Conservation (phyloP, 352 stramenopile genomes). For the Pythium myriotylum region DNA sequence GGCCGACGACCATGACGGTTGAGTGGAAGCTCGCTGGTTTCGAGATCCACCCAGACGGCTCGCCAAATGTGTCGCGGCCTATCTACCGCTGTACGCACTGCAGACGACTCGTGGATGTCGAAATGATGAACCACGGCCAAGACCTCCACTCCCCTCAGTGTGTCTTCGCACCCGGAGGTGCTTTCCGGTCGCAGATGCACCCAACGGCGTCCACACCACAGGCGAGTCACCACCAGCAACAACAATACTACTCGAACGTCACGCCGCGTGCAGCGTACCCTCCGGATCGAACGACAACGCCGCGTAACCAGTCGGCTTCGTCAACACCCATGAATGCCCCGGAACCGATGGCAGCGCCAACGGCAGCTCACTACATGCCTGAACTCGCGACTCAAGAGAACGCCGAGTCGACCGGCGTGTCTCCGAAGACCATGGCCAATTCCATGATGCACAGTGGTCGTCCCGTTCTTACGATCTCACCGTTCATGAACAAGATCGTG, state of each 20-base stretch:
- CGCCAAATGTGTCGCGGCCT: conserved; percentile 60
- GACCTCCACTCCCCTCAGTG: conserved; percentile 64
- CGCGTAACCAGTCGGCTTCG: conserved; percentile 5
- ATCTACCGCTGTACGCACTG: conserved; percentile 83
- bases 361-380: conserved; percentile 11
- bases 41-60: conserved; percentile 75
- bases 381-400: background rate
- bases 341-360: conserved; percentile 11
- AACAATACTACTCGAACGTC: conserved; percentile 33
- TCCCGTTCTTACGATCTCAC: conserved; percentile 64
- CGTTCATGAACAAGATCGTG: conserved; percentile 74
- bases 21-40: conserved; percentile 84
- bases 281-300: conserved; percentile 15
- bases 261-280: conserved; percentile 28
- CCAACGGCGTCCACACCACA: conserved; percentile 10
- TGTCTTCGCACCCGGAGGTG: conserved; percentile 35
- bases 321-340: conserved; percentile 17
- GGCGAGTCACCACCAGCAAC: conserved; percentile 36
- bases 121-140: conserved; percentile 62
- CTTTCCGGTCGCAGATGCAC: conserved; percentile 16
- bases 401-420: conserved; percentile 6
- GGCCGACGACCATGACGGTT: conserved; percentile 28
- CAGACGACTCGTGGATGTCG: conserved; percentile 65
- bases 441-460: conserved; percentile 23
- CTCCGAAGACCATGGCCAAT: conserved; percentile 19